Base-by-base conservation (phyloP, 2,329 filamentous ascomycete genomes). In the Botryotinia globosa region DNA sequence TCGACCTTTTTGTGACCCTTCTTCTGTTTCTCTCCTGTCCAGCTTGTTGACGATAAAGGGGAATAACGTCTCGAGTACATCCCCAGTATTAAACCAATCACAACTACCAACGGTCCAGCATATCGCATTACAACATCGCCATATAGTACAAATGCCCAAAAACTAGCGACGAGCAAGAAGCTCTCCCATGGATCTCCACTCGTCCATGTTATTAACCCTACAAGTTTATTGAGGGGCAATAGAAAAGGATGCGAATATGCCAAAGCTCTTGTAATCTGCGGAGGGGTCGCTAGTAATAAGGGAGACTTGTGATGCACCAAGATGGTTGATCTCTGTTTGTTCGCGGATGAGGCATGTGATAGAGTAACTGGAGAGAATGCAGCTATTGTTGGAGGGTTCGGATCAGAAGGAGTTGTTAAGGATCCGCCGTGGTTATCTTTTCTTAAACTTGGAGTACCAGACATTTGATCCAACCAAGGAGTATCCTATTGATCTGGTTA, bases 281-380 rank as follows among this genome's bases (percentile, higher is more conserved):
- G 96, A 61, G 96, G 96, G 16, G 96, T 99, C 25, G 95, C 94
- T 74, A 97, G 91, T 29, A 99, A 87, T 63, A 99, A 84, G 18
- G 96, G 96, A 25, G 94, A 97, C 83, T 98, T 99, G 82, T 97
- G 95, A 82, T 98, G 94, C 32, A 99, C 94, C 77, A 98, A 90
- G 77, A 99, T 94, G 73, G 94, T 97, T 29, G 94, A 97, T 63
- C 93, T 90, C 75, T 95, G 92, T 80, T 92, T 92, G 59, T 90
- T 89, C 54, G 90, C 88, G 18, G 88, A 86, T 45, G 87, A 85
- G 73, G 86, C 84, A 71, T 85, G 85, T 64, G 91, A 91, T 77
- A 94, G 88, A 34, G 92, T 93, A 34, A 91, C 88, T 45, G 96
- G 94, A 8, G 95, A 96, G 84, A 99, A 99, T 79, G 93, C 88